Percentiles rank a stretch among this genome's conserved stretches.
These are phyloP conservation scores for Cryphonectria nitschkei DNA, from an alignment of 2,329 filamentous ascomycete genomes.

Conservation along the genomic window DNA sequence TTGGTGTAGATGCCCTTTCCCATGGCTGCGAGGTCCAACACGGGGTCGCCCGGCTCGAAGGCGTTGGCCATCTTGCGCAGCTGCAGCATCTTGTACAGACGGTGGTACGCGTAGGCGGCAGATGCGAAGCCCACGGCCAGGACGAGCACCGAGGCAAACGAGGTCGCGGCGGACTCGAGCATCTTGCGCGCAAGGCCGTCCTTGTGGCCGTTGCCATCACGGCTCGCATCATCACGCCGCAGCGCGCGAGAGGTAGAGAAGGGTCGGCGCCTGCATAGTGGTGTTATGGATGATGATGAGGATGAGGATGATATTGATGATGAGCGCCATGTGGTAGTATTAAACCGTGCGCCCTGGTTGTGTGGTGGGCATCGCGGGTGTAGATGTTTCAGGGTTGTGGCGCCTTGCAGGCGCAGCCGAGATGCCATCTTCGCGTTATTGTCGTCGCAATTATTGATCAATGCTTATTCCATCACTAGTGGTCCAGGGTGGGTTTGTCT, in stretches of 20 bases:
- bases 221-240: conserved; percentile 20
- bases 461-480: background rate
- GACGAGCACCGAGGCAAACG: conserved; percentile 73
- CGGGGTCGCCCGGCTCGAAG: conserved; percentile 89
- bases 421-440: conserved; percentile 9
- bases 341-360: background rate
- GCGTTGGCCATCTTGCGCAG: conserved; percentile 92
- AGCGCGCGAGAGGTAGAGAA: conserved; percentile 20
- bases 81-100: conserved; percentile 86
- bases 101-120: conserved; percentile 79
- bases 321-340: background rate
- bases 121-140: conserved; percentile 66
- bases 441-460: background rate
- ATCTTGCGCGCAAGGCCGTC: conserved; percentile 60
- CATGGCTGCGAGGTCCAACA: conserved; percentile 76
- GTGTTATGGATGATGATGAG: background rate
- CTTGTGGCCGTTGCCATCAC: conserved; percentile 30
- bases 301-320: background rate
- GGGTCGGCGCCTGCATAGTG: background rate
- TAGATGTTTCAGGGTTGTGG: conserved; percentile 16
- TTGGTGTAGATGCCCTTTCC: conserved; percentile 58
- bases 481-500: background rate
- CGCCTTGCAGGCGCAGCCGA: conserved; percentile 16
- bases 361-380: conserved; percentile 2
- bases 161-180: conserved; percentile 75